Base-by-base conservation (phyloP, 345 rosid species). In the Moricandia arvensis region DNA sequence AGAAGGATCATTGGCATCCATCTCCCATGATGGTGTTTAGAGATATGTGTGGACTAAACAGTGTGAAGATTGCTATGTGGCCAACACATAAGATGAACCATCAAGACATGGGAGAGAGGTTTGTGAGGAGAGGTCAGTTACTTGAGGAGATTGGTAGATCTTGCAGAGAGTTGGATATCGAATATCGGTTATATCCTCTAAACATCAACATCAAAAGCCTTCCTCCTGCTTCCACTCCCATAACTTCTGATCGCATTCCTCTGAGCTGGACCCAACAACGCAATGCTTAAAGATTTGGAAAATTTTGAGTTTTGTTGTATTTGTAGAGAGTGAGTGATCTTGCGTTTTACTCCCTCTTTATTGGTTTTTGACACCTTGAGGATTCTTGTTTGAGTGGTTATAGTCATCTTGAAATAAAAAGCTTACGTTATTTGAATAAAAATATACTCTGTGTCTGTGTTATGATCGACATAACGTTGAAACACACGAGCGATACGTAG, bases 1-100 rank as follows among this genome's bases (percentile, higher is more conserved):
- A 84, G 88, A 87, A 86, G 67, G 98, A 90, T 57, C 93, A 90
- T 57, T 91, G 97, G 98, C 85, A 72, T 60, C 78, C 90, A 6
- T 70, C 74, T 0, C 96, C 98, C 0, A 69, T 79, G 85, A 73
- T 91, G n/a, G 65, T 93, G 38, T 63, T 84, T 8, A 90, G 77
- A 82, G 94, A 93, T 17, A 69, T 90, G 62, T 86, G 75, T 72
- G 90, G 80, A 26, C 62, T 91, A 74, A 87, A 86, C 63, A 80
- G 75, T 69, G 77, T 91, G 55, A 88, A 72, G 83, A 73, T 91
- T 5, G 94, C 93, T 0, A 68, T 91, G 69, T 90, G 97, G 96
- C 78, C 85, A 2, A 66, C 82, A 7, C 97, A 91, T 71, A 83
- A 66, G 72, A 91, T 91, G 80, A 93, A 93, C 81, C 89, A 84